Evolutionary conservation across 164 flowering plant species (phyloP).

Genomic region (Magnolia kwangsiensis): DNA sequence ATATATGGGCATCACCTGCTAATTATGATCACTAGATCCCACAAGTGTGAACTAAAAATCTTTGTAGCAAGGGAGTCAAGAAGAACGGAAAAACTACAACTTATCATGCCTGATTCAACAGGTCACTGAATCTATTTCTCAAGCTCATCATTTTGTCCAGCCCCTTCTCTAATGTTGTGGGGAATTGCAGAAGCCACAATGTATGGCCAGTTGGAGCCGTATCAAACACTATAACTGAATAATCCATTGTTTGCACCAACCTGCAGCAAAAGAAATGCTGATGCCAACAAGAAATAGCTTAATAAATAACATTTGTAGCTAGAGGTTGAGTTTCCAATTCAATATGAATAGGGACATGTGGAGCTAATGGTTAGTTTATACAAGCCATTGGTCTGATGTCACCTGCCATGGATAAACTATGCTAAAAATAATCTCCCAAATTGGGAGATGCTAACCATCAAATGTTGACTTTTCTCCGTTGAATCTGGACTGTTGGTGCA

Average conservation of each 20-base stretch:
- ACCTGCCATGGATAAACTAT: too few relatives aligned
- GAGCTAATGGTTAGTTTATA: too few relatives aligned
- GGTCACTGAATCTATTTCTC: conserved; percentile 86
- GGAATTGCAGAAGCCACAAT: conserved; percentile 87
- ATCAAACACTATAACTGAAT: conserved; percentile 91
- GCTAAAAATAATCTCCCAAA: too few relatives aligned
- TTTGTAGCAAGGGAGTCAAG: neutral
- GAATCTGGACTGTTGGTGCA: too few relatives aligned
- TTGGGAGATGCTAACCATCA: too few relatives aligned
- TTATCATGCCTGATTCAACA: conserved; percentile 65
- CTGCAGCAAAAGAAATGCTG: conserved; percentile 31
- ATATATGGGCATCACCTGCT: neutral
- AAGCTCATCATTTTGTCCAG: conserved; percentile 81
- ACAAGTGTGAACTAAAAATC: neutral
- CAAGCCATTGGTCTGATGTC: too few relatives aligned
- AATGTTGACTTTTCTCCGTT: too few relatives aligned
- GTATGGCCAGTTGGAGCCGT: conserved; percentile 99
- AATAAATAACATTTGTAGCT: neutral
- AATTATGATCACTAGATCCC: neutral
- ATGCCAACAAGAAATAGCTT: neutral
- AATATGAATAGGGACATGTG: too few relatives aligned
- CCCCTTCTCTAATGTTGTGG: conserved; percentile 90
- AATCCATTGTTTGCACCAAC: conserved; percentile 97
- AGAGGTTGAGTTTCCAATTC: too few relatives aligned
- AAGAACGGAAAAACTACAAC: neutral